Percentiles rank a stretch among this genome's conserved stretches.
These are phyloP conservation scores for Conticribra weissflogii DNA, from an alignment of 108 stramenopile genomes.

Conservation along the genomic window DNA sequence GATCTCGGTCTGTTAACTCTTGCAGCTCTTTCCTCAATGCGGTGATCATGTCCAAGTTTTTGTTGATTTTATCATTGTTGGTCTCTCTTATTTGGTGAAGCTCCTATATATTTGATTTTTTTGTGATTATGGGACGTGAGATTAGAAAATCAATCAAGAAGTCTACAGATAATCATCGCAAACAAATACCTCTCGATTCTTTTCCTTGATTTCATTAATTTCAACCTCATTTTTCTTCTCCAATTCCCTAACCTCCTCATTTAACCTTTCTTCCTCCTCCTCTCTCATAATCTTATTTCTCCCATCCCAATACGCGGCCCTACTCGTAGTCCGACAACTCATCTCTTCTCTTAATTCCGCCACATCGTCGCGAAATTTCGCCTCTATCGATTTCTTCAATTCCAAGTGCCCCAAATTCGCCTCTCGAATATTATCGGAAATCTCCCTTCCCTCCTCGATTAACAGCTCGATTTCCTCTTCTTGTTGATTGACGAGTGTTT, in stretches of 20 bases:
- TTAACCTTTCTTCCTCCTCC: constrained; percentile 17
- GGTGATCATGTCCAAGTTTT: constrained; percentile 38
- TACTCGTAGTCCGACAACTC: constrained; percentile 15
- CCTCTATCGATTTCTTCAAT: constrained; percentile 21
- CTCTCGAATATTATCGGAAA: constrained; percentile 13
- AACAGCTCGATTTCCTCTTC: constrained; percentile 23
- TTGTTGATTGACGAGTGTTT: constrained; percentile 20
- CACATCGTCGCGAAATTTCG: constrained; percentile 7
- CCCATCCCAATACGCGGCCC: constrained; percentile 31
- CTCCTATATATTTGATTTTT: constrained; percentile 1
- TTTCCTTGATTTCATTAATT: constrained; percentile 20
- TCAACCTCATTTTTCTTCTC: constrained; percentile 21
- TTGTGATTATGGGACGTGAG: background rate
- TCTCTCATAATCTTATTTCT: constrained; percentile 15
- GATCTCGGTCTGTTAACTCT: constrained; percentile 33
- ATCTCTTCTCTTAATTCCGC: constrained; percentile 36
- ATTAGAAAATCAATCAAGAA: background rate
- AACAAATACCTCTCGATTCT: constrained; percentile 7
- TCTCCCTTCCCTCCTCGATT: constrained; percentile 15
- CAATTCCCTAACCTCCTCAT: constrained; percentile 26
- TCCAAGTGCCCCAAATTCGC: constrained; percentile 23
- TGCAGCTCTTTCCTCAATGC: constrained; percentile 30
- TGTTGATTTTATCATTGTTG: constrained; percentile 24
- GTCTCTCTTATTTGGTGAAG: constrained; percentile 20
- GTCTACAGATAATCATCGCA: background rate